phyloP scores from a whole-genome alignment of 805 yeast species.

The Wickerhamomyces xylosicus region DNA sequence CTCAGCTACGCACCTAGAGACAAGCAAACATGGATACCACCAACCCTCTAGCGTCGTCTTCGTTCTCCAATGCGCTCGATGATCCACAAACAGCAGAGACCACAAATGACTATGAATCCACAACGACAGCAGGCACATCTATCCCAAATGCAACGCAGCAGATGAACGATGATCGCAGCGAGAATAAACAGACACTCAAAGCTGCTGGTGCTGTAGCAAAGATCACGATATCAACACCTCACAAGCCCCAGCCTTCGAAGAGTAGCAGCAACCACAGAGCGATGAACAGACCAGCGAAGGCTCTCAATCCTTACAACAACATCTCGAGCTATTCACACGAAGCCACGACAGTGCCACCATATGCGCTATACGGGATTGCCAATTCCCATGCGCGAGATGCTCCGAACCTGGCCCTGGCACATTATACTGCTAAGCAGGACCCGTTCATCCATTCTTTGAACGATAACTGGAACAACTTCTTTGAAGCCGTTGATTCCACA shows the following conservation, averaged over 20 bases:
- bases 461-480: slow-evolving; percentile 41
- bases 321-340: slow-evolving; percentile 25
- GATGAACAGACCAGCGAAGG: background rate
- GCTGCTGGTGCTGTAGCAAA: too few species aligned
- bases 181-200: too few species aligned
- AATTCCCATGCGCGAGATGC: slow-evolving; percentile 16
- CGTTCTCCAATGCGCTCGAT: background rate
- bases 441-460: slow-evolving; percentile 27
- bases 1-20: too few species aligned
- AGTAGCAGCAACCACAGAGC: slow-evolving; percentile 1
- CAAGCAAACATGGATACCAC: background rate
- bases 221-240: too few species aligned
- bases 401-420: background rate
- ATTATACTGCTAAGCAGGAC: slow-evolving; percentile 11
- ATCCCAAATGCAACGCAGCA: background rate
- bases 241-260: too few species aligned
- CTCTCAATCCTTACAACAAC: slow-evolving; percentile 8
- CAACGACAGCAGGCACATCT: background rate
- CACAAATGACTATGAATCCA: background rate
- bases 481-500: slow-evolving; percentile 36
- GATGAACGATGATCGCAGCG: too few species aligned
- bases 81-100: background rate
- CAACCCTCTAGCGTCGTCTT: background rate
- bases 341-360: slow-evolving; percentile 48
- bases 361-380: slow-evolving; percentile 45